Evolutionary conservation across 2,329 filamentous ascomycete genomes (phyloP), one percentile per base, ranked within the genome.

Genomic region (Colletotrichum echinochloae): DNA sequence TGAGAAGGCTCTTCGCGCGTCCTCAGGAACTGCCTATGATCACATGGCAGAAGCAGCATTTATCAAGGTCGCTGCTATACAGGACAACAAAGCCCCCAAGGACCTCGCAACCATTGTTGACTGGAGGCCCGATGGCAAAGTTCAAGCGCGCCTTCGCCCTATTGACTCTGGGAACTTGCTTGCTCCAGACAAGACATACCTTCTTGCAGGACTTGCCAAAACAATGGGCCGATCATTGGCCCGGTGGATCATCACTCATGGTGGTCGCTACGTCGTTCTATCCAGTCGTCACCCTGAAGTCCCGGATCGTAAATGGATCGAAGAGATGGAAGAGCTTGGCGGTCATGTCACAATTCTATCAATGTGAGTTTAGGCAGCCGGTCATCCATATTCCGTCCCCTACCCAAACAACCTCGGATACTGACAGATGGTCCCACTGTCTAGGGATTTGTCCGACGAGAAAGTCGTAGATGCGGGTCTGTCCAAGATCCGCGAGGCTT

Each of bases 231-330:
- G 74, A 5, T 82, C 81, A 0, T 70, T 82, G 2, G 77, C 74
- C 46, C 65, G 77, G 7, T 83, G 76, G 77, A 83, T 82, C 79
- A 66, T 78, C 2, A 52, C 64, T 0, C 70, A 74, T 8, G 81
- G 82, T 4, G 81, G 80, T 2, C 73, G 74, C 49, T 35, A 79
- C 54, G 39, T 83, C 4, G 78, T 76, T n/a, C 39, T 85, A 1
- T 77, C 79, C 1, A 82, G 80, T 63, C 78, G 83, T 8, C 77
- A 76, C 30, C 78, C 81, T 0, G 74, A 78, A 0, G 63, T 41
- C 16, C 64, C 51, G 18, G 65, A 67, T 23, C 51, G 8, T 28
- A 62, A 14, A 39, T 69, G 61, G 66, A 16, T 69, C 26, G 20
- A 46, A 12, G 66, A 69, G 35, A 65, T 69, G n/a, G 28, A 65